Evolutionary conservation across 2,329 filamentous ascomycete species (phyloP).

Genomic region (Neopestalotiopsis sp.): DNA sequence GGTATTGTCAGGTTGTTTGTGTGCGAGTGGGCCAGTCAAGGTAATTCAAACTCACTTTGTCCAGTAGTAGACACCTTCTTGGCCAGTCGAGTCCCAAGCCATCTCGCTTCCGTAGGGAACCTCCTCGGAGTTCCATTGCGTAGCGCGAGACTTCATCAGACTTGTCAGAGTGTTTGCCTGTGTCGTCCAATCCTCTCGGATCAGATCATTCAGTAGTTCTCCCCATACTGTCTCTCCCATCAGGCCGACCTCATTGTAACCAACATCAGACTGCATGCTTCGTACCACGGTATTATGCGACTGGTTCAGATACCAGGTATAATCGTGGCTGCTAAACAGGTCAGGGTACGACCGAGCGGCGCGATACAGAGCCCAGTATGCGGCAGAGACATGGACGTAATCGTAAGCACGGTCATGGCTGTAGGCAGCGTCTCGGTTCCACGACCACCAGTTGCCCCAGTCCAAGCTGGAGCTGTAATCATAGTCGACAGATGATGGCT

Average conservation of each 20-base stretch:
- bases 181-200: conserved; percentile 48
- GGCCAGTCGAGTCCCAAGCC: conserved; percentile 67
- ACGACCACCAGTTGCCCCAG: conserved; percentile 58
- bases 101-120: conserved; percentile 66
- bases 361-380: conserved; percentile 64
- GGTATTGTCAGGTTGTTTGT: neutral
- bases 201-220: conserved; percentile 56
- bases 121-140: conserved; percentile 53
- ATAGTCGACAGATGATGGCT: conserved; percentile 50
- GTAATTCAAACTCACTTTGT: conserved; percentile 42
- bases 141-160: conserved; percentile 54
- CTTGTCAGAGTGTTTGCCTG: conserved; percentile 47
- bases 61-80: conserved; percentile 68
- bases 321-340: conserved; percentile 45
- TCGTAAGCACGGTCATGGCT: conserved; percentile 59
- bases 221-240: conserved; percentile 67
- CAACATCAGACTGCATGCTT: conserved; percentile 43
- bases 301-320: conserved; percentile 61
- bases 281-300: conserved; percentile 57
- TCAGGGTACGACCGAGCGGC: conserved; percentile 55
- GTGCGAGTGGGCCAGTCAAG: neutral
- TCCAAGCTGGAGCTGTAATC: conserved; percentile 48
- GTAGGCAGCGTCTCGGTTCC: conserved; percentile 53
- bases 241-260: conserved; percentile 53
- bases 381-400: conserved; percentile 61